These are phyloP conservation scores for Metschnikowia kofuensis DNA, from an alignment of 805 yeast genomes.

Conservation along the genomic window DNA sequence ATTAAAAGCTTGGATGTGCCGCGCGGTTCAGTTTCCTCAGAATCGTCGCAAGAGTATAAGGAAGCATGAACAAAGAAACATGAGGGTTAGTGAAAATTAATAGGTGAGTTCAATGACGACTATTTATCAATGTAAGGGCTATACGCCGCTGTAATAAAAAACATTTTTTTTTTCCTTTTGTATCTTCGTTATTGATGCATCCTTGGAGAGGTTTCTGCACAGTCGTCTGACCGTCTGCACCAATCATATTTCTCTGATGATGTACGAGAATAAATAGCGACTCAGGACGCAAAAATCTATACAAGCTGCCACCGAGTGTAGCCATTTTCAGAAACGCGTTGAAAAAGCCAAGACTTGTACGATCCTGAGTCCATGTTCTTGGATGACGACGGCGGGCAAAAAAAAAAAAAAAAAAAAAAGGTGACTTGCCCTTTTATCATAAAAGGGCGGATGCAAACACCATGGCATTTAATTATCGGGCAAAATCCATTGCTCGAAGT, in stretches of 20 bases:
- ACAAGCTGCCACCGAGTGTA: slow-evolving; percentile 3
- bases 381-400: background rate
- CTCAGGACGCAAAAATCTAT: slow-evolving; percentile 3
- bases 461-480: slow-evolving; percentile 29
- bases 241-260: background rate
- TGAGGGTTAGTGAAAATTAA: no score
- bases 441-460: background rate
- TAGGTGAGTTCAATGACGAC: no score
- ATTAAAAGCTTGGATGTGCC: slow-evolving; percentile 40
- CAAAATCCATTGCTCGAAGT: slow-evolving; percentile 68
- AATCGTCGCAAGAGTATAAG: background rate
- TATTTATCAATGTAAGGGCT: no score
- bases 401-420: slow-evolving; percentile 7
- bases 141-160: no score
- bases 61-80: no score
- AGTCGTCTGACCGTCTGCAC: no score
- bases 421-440: background rate
- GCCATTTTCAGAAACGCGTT: no score
- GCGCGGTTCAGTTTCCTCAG: background rate
- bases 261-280: background rate
- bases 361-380: no score
- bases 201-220: no score
- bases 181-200: no score
- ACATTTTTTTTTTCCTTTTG: no score
- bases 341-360: background rate